Base-by-base conservation (phyloP, 202 grass and related monocot species). In the Bolboschoenoplectus hybrid region DNA sequence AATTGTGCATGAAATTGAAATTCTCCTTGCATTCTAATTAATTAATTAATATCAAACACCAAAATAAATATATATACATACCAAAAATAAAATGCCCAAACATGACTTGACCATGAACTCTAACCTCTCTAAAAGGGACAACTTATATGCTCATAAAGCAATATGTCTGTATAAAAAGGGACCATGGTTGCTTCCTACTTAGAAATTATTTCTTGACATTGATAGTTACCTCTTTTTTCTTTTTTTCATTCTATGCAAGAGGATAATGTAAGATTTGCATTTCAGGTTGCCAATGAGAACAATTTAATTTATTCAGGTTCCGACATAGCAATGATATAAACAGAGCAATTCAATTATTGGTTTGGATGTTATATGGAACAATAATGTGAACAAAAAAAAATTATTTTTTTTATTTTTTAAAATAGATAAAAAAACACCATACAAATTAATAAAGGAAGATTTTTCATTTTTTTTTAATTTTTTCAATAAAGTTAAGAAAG, bases 101-200 rank as follows among this genome's bases (percentile, higher is more conserved):
- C 20, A 26, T 46, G 41, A 46, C 38, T 45, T 71, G 67, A 71
- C 14, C 40, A 71, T 45, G 67, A 71, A 46, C 67, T 17, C 39
- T 71, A 71, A 74, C 70, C 44, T 50, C 41, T 50, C 44, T 50
- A 74, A 74, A 49, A 74, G 9, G n/a, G 70, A 74, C 70, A 74
- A 74, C 44, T 74, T 74, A 50, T 74, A 50, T 44, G 70, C 70
- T 74, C 44, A 11, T 73, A 26, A 73, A 14, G 39, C 67, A 69
- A 44, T 69, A 20, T 73, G 43, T 73, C 43, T 2, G 8, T 73
- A 26, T 72, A 72, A 3, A 26, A 49, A 74, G 44, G 70, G 70
- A 50, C 70, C 70, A 72, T 72, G 68, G 17, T 7, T 0, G 17
- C 14, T 72, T 72, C 43, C 9, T 50, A 13, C 70, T 74, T 50